Percentiles rank a stretch among this genome's conserved stretches.
These are phyloP conservation scores for Zopfochytrium polystomum DNA, from an alignment of 371 early-diverging fungal genomes.

Conservation along the genomic window DNA sequence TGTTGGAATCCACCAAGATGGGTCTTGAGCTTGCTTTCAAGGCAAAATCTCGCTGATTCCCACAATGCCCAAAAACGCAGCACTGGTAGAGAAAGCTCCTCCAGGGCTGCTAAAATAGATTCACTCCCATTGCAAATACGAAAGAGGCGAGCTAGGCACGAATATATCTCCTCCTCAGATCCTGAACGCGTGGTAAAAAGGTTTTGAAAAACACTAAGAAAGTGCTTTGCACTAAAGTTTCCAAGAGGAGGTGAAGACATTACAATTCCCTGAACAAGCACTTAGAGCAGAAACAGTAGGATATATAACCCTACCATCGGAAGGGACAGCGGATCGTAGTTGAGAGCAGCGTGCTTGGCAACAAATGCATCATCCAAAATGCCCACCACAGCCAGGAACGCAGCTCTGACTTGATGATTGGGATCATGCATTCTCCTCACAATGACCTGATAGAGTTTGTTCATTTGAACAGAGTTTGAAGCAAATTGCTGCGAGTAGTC, in stretches of 20 bases:
- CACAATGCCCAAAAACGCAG: constrained; percentile 71
- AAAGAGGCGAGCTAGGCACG: too few species aligned
- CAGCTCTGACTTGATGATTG: constrained; percentile 5
- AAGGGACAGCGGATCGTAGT: too few species aligned
- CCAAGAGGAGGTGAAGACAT: constrained; percentile 34
- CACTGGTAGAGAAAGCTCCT: constrained; percentile 41
- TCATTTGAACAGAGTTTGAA: too few species aligned
- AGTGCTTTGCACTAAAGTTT: constrained; percentile 38
- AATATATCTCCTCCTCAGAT: too few species aligned
- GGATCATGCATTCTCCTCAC: constrained; percentile 12
- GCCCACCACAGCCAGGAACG: background rate
- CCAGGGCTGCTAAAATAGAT: too few species aligned
- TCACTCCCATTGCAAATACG: too few species aligned
- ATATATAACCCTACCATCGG: constrained; percentile 4
- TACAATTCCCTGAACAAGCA: constrained; percentile 10
- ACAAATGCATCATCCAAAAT: too few species aligned
- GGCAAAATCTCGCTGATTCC: constrained; percentile 74
- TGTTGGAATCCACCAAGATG: constrained; percentile 18
- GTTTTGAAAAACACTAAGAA: constrained; percentile 19
- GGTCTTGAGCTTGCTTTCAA: constrained; percentile 63
- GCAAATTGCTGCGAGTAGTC: background rate
- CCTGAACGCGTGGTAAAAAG: too few species aligned
- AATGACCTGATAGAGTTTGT: background rate
- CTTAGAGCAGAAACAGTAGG: background rate
- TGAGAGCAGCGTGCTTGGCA: too few species aligned